Base-by-base conservation (phyloP, 495 filamentous ascomycete species). In the Niebla homalea region DNA sequence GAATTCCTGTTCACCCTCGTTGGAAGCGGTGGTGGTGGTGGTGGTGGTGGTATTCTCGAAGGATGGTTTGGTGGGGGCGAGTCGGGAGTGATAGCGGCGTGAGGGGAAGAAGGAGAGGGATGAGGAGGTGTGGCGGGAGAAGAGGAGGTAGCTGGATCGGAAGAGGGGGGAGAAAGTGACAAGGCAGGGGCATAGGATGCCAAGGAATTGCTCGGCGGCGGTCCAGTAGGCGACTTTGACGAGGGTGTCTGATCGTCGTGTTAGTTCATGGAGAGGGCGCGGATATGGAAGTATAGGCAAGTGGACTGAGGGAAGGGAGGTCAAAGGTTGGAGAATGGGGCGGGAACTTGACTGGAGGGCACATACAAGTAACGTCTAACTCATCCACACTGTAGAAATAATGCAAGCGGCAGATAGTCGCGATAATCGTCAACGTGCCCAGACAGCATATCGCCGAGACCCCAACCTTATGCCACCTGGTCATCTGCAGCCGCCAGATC, bases 171-270 rank as follows among this genome's bases (percentile, higher is more conserved):
- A 67, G 16, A 78, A 67, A 4, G 74, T 77, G 11, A 77, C 74
- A 1, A 80, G 66, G 55, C 74, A 79, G 25, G 71, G 69, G 50
- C 73, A 80, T 45, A 70, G 73, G 11, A 81, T 66, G 11, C 73
- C 76, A 15, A 76, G 70, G 49, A 67, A 73, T 1, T 76, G 66
- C 60, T 82, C 77, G 43, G 74, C 66, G 36, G 74, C 70, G 23
- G 72, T 77, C 78, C 78, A 82, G 36, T 73, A 67, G 0, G 73
- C 73, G 2, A 69, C 69, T 48, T 73, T 67, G 44, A 77, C 72
- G 48, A 69, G 60, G 2, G 66, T 70, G 42, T 78, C 70, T 1
- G 50, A 12, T 5, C 8, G 5, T n/a, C n/a, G 29, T 32, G 29
- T 32, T 8, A 2, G 10, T 32, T 32, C 29, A 12, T 32, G 8